Conservation (phyloP, 1,284 basidiomycete genomes). For the Cutaneotrichosporon curvatum region DNA sequence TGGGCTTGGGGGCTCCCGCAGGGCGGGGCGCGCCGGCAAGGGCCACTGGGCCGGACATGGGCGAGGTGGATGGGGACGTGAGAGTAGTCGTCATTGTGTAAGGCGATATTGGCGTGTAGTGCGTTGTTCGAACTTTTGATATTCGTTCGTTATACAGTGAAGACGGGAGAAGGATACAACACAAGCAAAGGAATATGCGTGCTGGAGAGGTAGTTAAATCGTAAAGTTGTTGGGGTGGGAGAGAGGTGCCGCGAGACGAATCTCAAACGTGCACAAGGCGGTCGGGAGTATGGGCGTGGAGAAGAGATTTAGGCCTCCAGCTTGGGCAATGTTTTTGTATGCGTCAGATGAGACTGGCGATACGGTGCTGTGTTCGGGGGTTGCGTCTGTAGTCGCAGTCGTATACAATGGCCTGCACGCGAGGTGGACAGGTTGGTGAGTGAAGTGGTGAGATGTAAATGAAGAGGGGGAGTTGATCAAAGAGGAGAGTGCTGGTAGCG, state of each 20-base stretch:
- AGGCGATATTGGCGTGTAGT: neutral
- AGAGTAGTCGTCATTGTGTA: slow-evolving; percentile 4
- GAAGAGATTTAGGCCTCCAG: slow-evolving; percentile 30
- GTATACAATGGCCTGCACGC: too few species aligned
- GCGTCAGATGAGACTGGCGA: too few species aligned
- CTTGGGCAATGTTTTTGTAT: slow-evolving; percentile 20
- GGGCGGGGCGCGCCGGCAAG: slow-evolving; percentile 18
- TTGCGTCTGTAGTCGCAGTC: too few species aligned
- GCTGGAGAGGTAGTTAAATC: slow-evolving; percentile 1
- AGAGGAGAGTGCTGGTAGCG: slow-evolving; percentile 10
- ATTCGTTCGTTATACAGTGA: neutral
- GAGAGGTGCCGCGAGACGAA: slow-evolving; percentile 44
- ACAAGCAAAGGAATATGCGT: neutral
- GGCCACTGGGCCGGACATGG: slow-evolving; percentile 10
- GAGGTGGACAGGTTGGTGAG: too few species aligned
- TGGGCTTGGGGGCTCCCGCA: slow-evolving; percentile 51
- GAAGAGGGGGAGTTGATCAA: neutral
- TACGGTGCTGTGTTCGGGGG: too few species aligned
- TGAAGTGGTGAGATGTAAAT: too few species aligned
- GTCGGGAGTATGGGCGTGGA: slow-evolving; percentile 27
- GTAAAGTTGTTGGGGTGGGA: slow-evolving; percentile 12
- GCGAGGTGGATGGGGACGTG: slow-evolving; percentile 22
- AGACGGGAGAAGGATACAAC: neutral
- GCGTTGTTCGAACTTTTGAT: neutral
- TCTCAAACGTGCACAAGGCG: slow-evolving; percentile 47